Conservation (phyloP, 768 basidiomycete species). For the Neoboletus brunneissimus region DNA sequence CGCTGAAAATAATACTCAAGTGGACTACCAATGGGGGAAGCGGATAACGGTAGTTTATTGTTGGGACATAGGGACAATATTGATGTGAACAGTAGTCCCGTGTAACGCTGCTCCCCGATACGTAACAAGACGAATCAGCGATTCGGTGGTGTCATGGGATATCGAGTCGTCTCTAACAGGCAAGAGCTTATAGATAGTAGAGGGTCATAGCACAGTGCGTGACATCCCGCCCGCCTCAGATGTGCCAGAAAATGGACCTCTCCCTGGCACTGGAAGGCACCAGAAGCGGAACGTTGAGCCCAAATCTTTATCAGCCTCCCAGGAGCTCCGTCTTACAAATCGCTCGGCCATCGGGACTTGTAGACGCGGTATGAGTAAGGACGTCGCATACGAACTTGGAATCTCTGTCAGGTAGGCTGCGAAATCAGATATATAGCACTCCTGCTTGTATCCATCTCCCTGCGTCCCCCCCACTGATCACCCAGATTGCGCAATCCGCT, state of each 20-base stretch:
- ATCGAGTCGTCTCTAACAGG: background rate
- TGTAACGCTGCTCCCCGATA: background rate
- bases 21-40: slow-evolving; percentile 80
- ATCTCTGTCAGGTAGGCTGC: background rate
- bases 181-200: background rate
- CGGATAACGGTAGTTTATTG: slow-evolving; percentile 22
- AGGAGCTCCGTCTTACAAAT: slow-evolving; percentile 19
- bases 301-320: background rate
- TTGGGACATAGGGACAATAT: background rate
- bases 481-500: slow-evolving; percentile 12
- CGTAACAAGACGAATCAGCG: background rate
- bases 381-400: background rate
- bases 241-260: background rate
- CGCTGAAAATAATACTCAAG: slow-evolving; percentile 83
- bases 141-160: background rate
- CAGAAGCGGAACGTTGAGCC: background rate
- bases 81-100: background rate
- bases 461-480: background rate
- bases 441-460: background rate
- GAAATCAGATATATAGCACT: slow-evolving; percentile 1
- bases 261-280: background rate
- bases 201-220: background rate
- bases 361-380: slow-evolving; percentile 12
- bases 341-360: background rate
- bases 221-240: background rate